These are phyloP conservation scores for Passiflora organensis DNA, from an alignment of 345 rosid genomes.

Conservation along the genomic window DNA sequence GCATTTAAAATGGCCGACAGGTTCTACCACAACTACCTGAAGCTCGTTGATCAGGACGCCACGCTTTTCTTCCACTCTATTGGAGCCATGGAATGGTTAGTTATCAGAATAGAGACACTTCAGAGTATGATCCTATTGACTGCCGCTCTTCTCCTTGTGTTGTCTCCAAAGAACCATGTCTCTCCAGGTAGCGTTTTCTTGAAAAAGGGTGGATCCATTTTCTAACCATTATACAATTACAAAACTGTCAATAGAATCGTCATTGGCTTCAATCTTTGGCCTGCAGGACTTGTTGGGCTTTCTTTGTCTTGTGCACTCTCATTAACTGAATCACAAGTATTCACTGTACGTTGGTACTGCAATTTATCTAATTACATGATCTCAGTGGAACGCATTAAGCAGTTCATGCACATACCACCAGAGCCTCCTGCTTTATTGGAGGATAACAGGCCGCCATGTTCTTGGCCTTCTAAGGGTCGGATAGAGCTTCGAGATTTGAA, in stretches of 20 bases:
- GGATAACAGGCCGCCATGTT: conserved; percentile 17
- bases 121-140: conserved; percentile 62
- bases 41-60: conserved; percentile 69
- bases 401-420: conserved; percentile 27
- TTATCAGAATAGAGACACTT: conserved; percentile 62
- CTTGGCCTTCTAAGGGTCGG: conserved; percentile 29
- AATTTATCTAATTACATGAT: conserved; percentile 26
- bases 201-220: not conserved
- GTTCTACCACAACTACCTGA: conserved; percentile 52
- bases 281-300: conserved; percentile 22
- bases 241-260: too few species aligned
- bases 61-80: conserved; percentile 69
- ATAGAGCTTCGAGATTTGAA: conserved; percentile 23
- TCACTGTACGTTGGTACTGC: conserved; percentile 23
- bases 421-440: conserved; percentile 28
- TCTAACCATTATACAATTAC: not conserved
- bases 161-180: conserved; percentile 60
- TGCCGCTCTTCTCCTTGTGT: conserved; percentile 61
- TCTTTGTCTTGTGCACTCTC: conserved; percentile 23
- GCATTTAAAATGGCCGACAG: conserved; percentile 60
- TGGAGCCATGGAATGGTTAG: conserved; percentile 76
- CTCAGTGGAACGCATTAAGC: conserved; percentile 32
- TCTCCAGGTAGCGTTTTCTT: conserved; percentile 23
- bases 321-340: conserved; percentile 16
- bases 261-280: not conserved